Evolutionary conservation across 495 filamentous ascomycete genomes (phyloP).

Genomic region (Penicillium argentinense): DNA sequence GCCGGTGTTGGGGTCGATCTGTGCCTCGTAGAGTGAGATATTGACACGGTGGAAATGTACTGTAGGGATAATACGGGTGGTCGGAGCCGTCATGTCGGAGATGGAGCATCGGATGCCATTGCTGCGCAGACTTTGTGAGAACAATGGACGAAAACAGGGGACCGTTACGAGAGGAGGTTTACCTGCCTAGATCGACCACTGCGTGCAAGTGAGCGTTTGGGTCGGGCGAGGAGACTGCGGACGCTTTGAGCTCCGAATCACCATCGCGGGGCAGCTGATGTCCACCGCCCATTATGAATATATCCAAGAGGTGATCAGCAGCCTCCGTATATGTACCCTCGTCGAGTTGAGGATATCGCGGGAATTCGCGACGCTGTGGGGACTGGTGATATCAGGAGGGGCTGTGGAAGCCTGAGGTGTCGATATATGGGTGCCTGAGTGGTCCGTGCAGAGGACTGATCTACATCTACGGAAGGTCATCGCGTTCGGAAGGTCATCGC

Average conservation of each 20-base stretch:
- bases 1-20: conserved; percentile 48
- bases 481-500: too few species aligned
- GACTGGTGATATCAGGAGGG: too few species aligned
- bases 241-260: background rate
- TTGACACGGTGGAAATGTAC: conserved; percentile 73
- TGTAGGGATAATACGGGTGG: conserved; percentile 69
- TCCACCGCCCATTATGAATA: conserved; percentile 19
- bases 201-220: conserved; percentile 21
- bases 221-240: background rate
- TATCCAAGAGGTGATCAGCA: background rate
- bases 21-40: conserved; percentile 90
- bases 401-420: too few species aligned
- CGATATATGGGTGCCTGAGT: too few species aligned
- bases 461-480: too few species aligned
- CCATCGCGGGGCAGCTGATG: conserved; percentile 1
- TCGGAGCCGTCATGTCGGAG: conserved; percentile 69
- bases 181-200: conserved; percentile 36
- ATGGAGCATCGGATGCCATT: conserved; percentile 96
- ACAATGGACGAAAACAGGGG: background rate
- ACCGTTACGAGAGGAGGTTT: background rate
- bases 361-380: too few species aligned
- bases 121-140: conserved; percentile 40
- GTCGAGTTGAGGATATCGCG: background rate
- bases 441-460: too few species aligned
- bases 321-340: background rate